Conservation (phyloP, 1,139 yeast genomes). For the Dujonia santamariae region DNA sequence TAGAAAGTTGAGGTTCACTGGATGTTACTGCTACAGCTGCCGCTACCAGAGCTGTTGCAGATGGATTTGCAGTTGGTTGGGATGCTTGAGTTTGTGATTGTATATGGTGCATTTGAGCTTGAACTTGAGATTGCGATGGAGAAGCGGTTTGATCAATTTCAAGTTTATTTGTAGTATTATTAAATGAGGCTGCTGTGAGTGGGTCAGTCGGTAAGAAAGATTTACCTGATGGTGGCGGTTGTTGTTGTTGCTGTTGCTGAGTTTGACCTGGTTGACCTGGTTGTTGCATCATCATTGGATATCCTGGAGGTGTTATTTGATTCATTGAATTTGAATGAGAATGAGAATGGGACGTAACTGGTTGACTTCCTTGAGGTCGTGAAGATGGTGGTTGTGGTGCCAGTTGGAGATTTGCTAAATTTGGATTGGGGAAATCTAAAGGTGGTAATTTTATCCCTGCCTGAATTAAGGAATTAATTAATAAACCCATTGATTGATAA, state of each 20-base stretch:
- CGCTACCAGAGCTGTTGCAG: too few relatives aligned
- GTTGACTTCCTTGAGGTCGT: conserved; percentile 5
- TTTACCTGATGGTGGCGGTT: background rate
- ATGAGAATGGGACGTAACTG: conserved; percentile 7
- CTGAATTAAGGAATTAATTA: conserved; percentile 48
- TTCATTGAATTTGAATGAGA: conserved; percentile 10
- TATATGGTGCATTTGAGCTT: conserved; percentile 3
- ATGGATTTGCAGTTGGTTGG: too few relatives aligned
- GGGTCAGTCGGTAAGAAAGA: background rate
- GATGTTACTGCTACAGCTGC: too few relatives aligned
- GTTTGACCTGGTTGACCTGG: conserved; percentile 10
- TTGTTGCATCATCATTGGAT: conserved; percentile 8
- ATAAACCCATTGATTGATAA: conserved; percentile 46
- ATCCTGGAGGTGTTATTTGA: conserved; percentile 9
- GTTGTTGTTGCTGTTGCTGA: background rate
- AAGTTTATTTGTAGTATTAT: background rate
- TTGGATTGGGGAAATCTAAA: conserved; percentile 50
- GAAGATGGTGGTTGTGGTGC: conserved; percentile 7
- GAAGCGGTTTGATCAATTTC: too few relatives aligned
- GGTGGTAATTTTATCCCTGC: conserved; percentile 70
- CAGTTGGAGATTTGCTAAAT: conserved; percentile 19
- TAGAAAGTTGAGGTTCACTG: conserved; percentile 15
- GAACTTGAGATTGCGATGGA: conserved; percentile 7
- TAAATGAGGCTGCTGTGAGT: background rate
- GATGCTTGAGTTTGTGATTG: too few relatives aligned